Evolutionary conservation across 208 protist genomes (phyloP), one percentile per base, ranked within the genome.

Genomic region (Acanthamoeba healyi): DNA sequence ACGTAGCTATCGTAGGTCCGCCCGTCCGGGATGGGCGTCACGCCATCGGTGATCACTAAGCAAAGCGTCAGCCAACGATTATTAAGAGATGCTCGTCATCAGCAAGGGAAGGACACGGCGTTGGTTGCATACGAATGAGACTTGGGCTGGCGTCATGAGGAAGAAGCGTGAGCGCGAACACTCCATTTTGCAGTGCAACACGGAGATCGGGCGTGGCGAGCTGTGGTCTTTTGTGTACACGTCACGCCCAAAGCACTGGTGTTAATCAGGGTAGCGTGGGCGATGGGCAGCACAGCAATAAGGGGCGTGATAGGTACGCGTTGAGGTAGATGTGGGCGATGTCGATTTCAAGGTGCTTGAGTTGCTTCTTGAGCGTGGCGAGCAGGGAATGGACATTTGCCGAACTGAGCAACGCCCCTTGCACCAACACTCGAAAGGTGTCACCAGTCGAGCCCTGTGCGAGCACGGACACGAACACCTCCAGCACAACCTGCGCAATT

Each of bases 1-100:
- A 92, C 87, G 46, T 92, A 92, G 44, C 46, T 92, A 56, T 92
- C 87, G n/a, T 92, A 92, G 54, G 87, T 32, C 6, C 87, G 51
- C 19, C 36, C 40, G 46, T 92, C 87, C 2, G 87, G 87, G n/a
- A 92, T 46, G 26, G 63, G 44, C 17, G 87, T 61, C 44, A 92
- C 63, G 17, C 87, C 87, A 32, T 92, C 87, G 34, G 87, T 92
- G 24, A 92, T 92, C 87, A 92, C 58, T 92, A 38, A 0, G 49
- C 14, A 54, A n/a, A n/a, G n/a, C n/a, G n/a, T 54, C 56, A 29
- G 56, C 56, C 17, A 63, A 63, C 56, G 29, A 12, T 32, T 24
- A 63, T n/a, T 54, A 42, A 34, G 0, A 2, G 77, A 82, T 42
- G 72, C 5, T 26, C 14, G 1, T 26, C 7, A 49, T 9, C 10